Base-by-base conservation (phyloP, 1,139 yeast genomes). In the Suzukiozyma palmioleophila region DNA sequence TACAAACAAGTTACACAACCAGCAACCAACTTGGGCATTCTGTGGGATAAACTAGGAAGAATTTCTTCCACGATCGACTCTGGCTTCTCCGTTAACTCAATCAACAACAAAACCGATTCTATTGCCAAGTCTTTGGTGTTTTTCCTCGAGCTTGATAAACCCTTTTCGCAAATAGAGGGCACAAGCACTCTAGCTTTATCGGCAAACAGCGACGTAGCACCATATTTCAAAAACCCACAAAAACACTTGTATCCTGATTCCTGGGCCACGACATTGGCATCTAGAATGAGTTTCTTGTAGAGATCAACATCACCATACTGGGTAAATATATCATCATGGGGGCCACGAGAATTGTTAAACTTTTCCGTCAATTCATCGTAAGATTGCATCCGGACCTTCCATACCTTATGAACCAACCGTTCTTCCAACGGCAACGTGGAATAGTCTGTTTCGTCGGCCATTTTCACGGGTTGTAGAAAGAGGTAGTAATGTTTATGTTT, bases 181-280 rank as follows among this genome's bases (percentile, higher is more conserved):
- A 85, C 69, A 47, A 54, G 31, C 56, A 50, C 45, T 76, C 69
- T 52, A 58, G 65, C 52, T 48, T 61, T 39, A 50, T 42, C 42
- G 60, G 73, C 46, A 57, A 66, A 37, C 49, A 53, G 7, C 1
- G 60, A 42, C 4, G 74, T 52, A 0, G 83, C 86, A 2, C 87
- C 89, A 52, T 60, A 75, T 51, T 77, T 76, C 40, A 86, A 64
- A 49, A 77, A 76, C n/a, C 76, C 72, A 11, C 62, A 61, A 21
- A 86, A 59, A 5, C 85, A 71, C 10, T 66, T 60, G 29, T 88
- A 66, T 10, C 89, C 97, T 0, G 84, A 66, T 55, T 92, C 97
- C 51, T 89, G 96, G 0, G 98, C 96, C 16, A 86, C 95, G 12
- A 89, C 97, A 57, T 92, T 92, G 32, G 84, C 60, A 57, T 92